Evolutionary conservation across 2,329 filamentous ascomycete species (phyloP), one percentile per base, ranked within the genome.

Genomic region (Monosporascus sp.): DNA sequence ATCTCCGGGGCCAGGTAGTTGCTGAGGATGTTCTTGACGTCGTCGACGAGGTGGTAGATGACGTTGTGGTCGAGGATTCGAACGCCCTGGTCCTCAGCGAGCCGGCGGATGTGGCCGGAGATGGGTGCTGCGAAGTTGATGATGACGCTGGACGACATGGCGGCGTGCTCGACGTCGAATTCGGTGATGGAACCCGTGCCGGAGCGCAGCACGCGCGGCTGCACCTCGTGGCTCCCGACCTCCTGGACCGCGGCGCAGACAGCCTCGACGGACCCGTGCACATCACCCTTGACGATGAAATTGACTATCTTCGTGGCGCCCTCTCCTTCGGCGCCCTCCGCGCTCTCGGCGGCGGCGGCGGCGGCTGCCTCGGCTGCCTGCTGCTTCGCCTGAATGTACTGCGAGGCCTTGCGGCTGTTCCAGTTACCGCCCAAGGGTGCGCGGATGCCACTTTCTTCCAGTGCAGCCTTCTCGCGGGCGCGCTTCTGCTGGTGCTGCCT

Each of bases 211-310:
- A 99, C 78, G 52, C 84, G 83, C 15, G 92, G 82, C 35, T 78
- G 82, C 39, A 97, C 86, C 67, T 97, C 90, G 61, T 90, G 85
- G 72, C 88, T 96, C 58, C 92, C 91, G 57, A 97, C 78, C 54
- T 87, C 83, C 55, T 84, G 75, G 54, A 99, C 79, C 8, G 87
- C 86, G 48, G 89, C 87, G 55, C 85, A 78, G 3, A 97, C 88
- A 2, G 94, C 94, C 74, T 99, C 94, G 0, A 92, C 91, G 0
- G 93, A 97, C 38, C 94, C 94, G 56, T 88, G 89, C 18, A 97
- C 94, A 63, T 99, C 94, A 51, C 87, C 92, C 71, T 95, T 96
- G 73, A 99, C 78, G 54, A 94, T 83, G 70, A 97, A 94, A 62
- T 88, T 88, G 47, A 96, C 79, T 17, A 80, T 73, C 49, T 76